phyloP scores from a whole-genome alignment of 2,329 filamentous ascomycete genomes.

The Byssoonygena ceratinophila region DNA sequence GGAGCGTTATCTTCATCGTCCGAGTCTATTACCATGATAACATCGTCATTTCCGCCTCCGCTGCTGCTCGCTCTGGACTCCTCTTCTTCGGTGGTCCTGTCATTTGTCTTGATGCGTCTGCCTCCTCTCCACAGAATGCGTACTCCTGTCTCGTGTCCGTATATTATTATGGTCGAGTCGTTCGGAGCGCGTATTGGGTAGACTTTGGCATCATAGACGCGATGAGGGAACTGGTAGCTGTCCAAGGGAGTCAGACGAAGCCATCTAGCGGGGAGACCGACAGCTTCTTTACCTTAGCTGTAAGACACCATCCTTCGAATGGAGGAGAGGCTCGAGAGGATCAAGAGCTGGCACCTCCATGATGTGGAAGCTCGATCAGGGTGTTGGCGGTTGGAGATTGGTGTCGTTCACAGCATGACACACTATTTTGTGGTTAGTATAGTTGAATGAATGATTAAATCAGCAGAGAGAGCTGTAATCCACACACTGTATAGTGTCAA shows the following conservation, averaged over 20 bases:
- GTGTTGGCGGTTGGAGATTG: neutral
- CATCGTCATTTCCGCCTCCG: constrained; percentile 34
- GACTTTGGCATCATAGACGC: constrained; percentile 45
- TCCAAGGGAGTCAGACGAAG: neutral
- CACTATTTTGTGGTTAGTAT: neutral
- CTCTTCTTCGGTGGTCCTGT: constrained; percentile 19
- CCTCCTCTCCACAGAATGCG: constrained; percentile 53
- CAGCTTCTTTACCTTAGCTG: constrained; percentile 32
- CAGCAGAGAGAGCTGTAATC: too few species aligned
- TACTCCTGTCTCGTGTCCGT: constrained; percentile 49
- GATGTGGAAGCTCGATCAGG: neutral
- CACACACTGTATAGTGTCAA: too few species aligned
- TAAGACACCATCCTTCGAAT: constrained; percentile 31
- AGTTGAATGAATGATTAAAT: neutral
- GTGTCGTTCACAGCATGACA: constrained; percentile 2
- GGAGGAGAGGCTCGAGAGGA: constrained; percentile 31
- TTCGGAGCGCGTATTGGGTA: constrained; percentile 51
- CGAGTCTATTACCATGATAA: constrained; percentile 47
- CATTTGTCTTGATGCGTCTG: constrained; percentile 35
- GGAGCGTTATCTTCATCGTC: constrained; percentile 44
- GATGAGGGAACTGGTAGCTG: constrained; percentile 52
- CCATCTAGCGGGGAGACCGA: neutral
- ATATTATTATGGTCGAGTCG: constrained; percentile 51
- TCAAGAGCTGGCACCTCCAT: constrained; percentile 25
- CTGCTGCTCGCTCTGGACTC: constrained; percentile 33